Conservation (phyloP, 179 eudicot species). For the Drosera spatulata region DNA sequence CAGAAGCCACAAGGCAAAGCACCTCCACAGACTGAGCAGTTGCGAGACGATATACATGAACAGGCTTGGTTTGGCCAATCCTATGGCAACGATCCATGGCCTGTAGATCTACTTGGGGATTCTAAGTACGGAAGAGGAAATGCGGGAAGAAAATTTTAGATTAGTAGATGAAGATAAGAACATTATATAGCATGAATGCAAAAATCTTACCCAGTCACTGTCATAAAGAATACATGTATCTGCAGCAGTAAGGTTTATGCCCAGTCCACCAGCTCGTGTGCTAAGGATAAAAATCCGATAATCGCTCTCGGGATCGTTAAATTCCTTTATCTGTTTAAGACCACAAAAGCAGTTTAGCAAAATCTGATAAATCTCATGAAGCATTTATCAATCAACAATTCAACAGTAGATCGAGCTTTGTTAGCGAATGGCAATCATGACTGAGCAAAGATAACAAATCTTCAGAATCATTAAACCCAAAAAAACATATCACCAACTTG, state of each 20-base stretch:
- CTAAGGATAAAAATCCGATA: conserved; percentile 80
- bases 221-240: conserved; percentile 97
- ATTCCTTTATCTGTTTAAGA: conserved; percentile 63
- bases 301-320: conserved; percentile 62
- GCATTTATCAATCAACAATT: background rate
- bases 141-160: too few relatives aligned
- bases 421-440: too few relatives aligned
- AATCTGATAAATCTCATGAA: background rate
- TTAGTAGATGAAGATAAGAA: too few relatives aligned
- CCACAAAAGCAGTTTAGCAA: background rate
- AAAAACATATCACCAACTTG: background rate
- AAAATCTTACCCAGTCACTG: conserved; percentile 82
- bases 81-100: conserved; percentile 99
- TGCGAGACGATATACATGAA: conserved; percentile 96
- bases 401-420: too few relatives aligned
- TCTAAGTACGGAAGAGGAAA: conserved; percentile 30
- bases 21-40: conserved; percentile 97
- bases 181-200: too few relatives aligned
- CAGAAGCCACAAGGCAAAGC: background rate
- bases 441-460: too few relatives aligned
- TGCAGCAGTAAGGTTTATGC: conserved; percentile 95
- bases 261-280: conserved; percentile 98
- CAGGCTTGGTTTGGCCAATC: conserved; percentile 98
- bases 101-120: conserved; percentile 98
- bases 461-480: too few relatives aligned